Base-by-base conservation (phyloP, 805 yeast species). In the Saccharomycopsis javanensis region DNA sequence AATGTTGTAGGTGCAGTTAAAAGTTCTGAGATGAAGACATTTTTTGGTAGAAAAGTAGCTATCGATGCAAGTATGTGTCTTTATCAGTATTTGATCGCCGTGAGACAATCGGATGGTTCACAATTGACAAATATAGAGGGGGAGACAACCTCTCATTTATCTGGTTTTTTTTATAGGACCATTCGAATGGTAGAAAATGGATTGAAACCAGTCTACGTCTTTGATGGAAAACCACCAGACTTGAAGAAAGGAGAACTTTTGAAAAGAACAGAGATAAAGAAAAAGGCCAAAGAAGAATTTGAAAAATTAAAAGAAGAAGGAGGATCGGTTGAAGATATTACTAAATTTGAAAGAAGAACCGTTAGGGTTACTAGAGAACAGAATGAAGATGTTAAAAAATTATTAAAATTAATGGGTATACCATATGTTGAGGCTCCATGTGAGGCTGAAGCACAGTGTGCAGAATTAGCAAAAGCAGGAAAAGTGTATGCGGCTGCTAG, bases 401-500 rank as follows among this genome's bases (percentile, higher is more conserved):
- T 94, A 56, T 75, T 94, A 57, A 79, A 75, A 53, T 72, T 92
- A 35, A 94, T 94, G 99, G 99, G 99, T 0, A 86, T 94, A 53
- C 99, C 99, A 1, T 88, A 75, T 64, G 86, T 94, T 4, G 83
- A 82, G 56, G 98, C 99, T 0, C 99, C 99, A 1, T 85, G 97
- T 68, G 99, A 94, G 71, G 99, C 99, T 1, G 99, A 94, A 69
- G 96, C 99, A 0, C 98, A 94, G 66, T 94, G 99, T 75, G 98
- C 99, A 0, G 94, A 83, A 61, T 72, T 94, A 52, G 97, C 97
- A 3, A 80, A 82, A 58, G 80, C 82, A 11, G 97, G 96, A 1
- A 90, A 89, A 67, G 98, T 92, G 0, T 94, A 84, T 68, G 99
- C 96, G 7, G 96, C 98, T 2, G 99, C 97, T 1, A 86, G 96